Conservation (phyloP, 805 yeast species). For the Metschnikowia anglica region DNA sequence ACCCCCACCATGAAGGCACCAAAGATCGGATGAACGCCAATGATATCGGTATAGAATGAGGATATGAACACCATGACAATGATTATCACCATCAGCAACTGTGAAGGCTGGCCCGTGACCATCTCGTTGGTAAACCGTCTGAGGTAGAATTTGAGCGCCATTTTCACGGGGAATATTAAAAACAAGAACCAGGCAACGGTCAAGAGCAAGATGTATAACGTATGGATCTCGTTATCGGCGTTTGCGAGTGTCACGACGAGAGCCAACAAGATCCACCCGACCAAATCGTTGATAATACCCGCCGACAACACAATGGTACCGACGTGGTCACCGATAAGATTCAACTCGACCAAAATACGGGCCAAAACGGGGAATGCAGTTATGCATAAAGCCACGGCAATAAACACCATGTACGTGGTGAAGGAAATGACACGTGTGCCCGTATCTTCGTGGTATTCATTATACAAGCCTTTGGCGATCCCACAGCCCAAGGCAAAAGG, state of each 20-base stretch:
- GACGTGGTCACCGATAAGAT: slow-evolving; percentile 68
- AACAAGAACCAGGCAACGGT: slow-evolving; percentile 69
- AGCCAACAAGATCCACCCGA: slow-evolving; percentile 82
- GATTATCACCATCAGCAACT: slow-evolving; percentile 56
- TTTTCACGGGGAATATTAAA: slow-evolving; percentile 56
- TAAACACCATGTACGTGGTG: slow-evolving; percentile 75
- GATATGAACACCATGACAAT: slow-evolving; percentile 59
- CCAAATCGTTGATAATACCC: slow-evolving; percentile 74
- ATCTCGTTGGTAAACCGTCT: slow-evolving; percentile 52
- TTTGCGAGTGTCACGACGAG: slow-evolving; percentile 74
- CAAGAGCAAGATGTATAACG: slow-evolving; percentile 66
- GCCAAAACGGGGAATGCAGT: slow-evolving; percentile 87
- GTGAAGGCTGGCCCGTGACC: slow-evolving; percentile 59
- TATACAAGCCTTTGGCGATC: slow-evolving; percentile 64
- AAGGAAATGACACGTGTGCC: slow-evolving; percentile 45
- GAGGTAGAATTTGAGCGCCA: slow-evolving; percentile 45
- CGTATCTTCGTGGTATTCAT: slow-evolving; percentile 46
- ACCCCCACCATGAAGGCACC: slow-evolving; percentile 81
- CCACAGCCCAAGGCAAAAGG: slow-evolving; percentile 82
- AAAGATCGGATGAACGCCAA: slow-evolving; percentile 84
- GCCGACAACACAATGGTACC: slow-evolving; percentile 75
- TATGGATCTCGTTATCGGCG: slow-evolving; percentile 63
- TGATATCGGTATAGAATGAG: slow-evolving; percentile 77
- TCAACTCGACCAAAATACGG: slow-evolving; percentile 70
- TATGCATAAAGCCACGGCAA: slow-evolving; percentile 80